Base-by-base conservation (phyloP, 2,329 filamentous ascomycete species). In the Fragosphaeria purpurea region DNA sequence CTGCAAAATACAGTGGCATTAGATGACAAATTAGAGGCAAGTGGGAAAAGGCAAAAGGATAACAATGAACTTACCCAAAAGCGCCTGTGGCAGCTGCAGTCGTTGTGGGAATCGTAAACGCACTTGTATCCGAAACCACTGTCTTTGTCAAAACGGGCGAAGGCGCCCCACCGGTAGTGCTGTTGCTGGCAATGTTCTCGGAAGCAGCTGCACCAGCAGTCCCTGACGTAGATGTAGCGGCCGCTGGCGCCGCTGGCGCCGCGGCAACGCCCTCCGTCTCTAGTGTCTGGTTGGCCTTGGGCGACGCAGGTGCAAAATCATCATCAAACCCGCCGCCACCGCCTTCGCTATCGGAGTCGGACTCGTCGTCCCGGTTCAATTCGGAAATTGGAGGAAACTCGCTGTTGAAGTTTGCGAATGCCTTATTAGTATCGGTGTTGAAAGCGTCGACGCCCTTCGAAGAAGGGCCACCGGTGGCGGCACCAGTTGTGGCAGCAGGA, bases 341-440 rank as follows among this genome's bases (percentile, higher is more conserved):
- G 13, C 48, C 50, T 45, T 88, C 86, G 53, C 80, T 86, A 50
- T 82, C 84, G 34, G 83, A 85, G 52, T 94, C 88, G 34, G 86
- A 90, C n/a, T 94, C 85, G 31, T 91, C 87, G 51, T 90, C 85
- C 34, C 81, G 77, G 55, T 86, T 85, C 52, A 96, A 70, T 63
- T 91, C 88, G n/a, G 85, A 83, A 53, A 97, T 95, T 1, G 91
- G 93, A 35, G 93, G 93, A 62, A 97, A 97, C 63, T 97, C 93
- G 30, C 80, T 76, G 61, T 82, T 77, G 59, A 87, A 85, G 50
- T 67, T 71, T 3, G 76, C 64, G 22, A 70, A 70, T 2, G 69
- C 61, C 54, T 75, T 75, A 47, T 65, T 60, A 12, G 55, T 65
- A 6, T 62, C 56, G 3, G 65, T 55, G 51, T 70, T 73, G 41